Evolutionary conservation across 2,329 filamentous ascomycete species (phyloP).

Genomic region (Claviceps maximensis): DNA sequence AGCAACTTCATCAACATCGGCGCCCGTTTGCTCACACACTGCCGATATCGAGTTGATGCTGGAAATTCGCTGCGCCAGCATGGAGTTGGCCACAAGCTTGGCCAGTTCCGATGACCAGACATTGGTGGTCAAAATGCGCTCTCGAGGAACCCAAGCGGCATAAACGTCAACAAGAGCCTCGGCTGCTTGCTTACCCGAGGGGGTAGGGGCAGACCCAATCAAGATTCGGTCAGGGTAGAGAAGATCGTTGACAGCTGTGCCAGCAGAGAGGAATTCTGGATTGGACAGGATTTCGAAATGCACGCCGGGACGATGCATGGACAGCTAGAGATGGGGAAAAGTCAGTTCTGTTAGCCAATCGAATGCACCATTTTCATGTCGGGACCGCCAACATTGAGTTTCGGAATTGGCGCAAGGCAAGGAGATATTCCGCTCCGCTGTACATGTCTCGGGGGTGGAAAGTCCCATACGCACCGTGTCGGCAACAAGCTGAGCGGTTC

Average conservation of each 20-base stretch:
- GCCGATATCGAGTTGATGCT: slow-evolving; percentile 74
- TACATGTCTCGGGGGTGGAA: background rate
- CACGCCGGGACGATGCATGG: slow-evolving; percentile 45
- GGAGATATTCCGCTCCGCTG: background rate
- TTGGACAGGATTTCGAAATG: slow-evolving; percentile 69
- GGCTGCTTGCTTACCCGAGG: slow-evolving; percentile 48
- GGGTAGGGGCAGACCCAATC: slow-evolving; percentile 54
- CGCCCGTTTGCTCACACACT: slow-evolving; percentile 63
- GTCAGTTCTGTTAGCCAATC: background rate
- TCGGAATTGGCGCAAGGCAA: too few relatives aligned
- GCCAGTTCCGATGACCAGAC: slow-evolving; percentile 67
- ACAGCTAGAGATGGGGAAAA: slow-evolving; percentile 26
- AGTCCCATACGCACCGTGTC: slow-evolving; percentile 42
- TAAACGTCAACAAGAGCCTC: slow-evolving; percentile 53
- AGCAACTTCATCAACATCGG: slow-evolving; percentile 61
- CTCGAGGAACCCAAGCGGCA: slow-evolving; percentile 53
- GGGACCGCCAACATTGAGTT: too few relatives aligned
- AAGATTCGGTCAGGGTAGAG: slow-evolving; percentile 60
- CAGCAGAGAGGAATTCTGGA: slow-evolving; percentile 69
- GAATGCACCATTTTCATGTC: too few relatives aligned
- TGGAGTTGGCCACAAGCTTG: slow-evolving; percentile 67
- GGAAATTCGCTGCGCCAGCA: slow-evolving; percentile 68
- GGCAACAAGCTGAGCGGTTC: slow-evolving; percentile 56
- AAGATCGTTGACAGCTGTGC: slow-evolving; percentile 60
- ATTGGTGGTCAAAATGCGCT: slow-evolving; percentile 58